Evolutionary conservation across 23 red algal species (phyloP).

Genomic region (Porphyridium purpureum): DNA sequence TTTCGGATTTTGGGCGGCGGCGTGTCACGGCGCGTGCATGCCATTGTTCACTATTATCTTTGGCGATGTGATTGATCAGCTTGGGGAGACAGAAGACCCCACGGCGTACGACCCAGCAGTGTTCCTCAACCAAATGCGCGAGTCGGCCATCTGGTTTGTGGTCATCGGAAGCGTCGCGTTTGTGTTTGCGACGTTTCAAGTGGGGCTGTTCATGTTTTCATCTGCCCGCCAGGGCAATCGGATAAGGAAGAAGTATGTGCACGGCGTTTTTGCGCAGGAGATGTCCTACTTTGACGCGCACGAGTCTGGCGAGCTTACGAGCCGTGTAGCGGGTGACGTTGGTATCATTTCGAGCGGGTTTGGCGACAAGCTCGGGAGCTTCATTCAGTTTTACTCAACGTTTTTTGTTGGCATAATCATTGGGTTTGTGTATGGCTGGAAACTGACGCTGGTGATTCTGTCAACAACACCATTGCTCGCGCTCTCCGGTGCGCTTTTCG

Average conservation of each 20-base stretch:
- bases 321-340: slow-evolving; percentile 49
- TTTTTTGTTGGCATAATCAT: slow-evolving; percentile 49
- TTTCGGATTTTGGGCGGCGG: slow-evolving; percentile 17
- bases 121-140: slow-evolving; percentile 30
- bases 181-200: slow-evolving; percentile 35
- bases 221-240: slow-evolving; percentile 33
- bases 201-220: slow-evolving; percentile 35
- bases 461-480: slow-evolving; percentile 58
- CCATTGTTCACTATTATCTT: slow-evolving; percentile 90
- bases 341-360: slow-evolving; percentile 44
- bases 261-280: slow-evolving; percentile 49
- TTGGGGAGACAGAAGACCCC: background rate
- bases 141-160: slow-evolving; percentile 56
- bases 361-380: slow-evolving; percentile 41
- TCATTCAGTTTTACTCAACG: slow-evolving; percentile 37
- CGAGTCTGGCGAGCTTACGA: slow-evolving; percentile 57
- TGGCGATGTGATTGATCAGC: slow-evolving; percentile 61
- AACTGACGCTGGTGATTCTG: slow-evolving; percentile 20
- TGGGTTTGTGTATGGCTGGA: slow-evolving; percentile 6
- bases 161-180: slow-evolving; percentile 49
- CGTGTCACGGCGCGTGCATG: slow-evolving; percentile 48
- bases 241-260: slow-evolving; percentile 42
- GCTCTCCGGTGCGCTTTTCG: slow-evolving; percentile 45
- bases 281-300: slow-evolving; percentile 37
- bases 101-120: background rate